Base-by-base conservation (phyloP, 768 basidiomycete genomes). In the Russula sp. region DNA sequence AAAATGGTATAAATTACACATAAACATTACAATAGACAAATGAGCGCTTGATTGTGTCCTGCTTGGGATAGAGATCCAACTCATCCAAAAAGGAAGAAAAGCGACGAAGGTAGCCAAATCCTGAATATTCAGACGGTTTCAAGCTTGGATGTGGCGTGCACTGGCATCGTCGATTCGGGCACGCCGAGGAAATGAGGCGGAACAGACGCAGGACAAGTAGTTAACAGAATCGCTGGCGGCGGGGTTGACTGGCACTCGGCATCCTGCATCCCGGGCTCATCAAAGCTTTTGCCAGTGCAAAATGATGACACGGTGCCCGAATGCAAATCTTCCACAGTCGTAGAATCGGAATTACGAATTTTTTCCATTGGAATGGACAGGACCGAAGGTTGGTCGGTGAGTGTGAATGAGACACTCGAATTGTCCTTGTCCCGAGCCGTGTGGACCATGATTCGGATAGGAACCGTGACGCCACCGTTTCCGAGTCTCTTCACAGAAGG, bases 181-280 rank as follows among this genome's bases (percentile, higher is more conserved):
- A 38, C 6, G 59, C 56, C 28, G 74, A 26, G 4, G 75, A 76
- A 52, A 76, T 66, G 0, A 71, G 44, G 57, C 6, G 9, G 10
- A 11, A 46, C n/a, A 46, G n/a, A 46, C 20, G 11, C 10, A 22
- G 44, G 44, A 46, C n/a, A n/a, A 28, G 4, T 2, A 16, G 40
- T 42, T 18, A 16, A 18, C 40, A 42, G 3, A 4, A 42, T 42
- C 18, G 6, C 40, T 18, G 18, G 18, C 5, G 40, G 40, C 6
- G 16, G 40, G 40, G n/a, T n/a, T 44, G 42, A 18, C 30, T 26
- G 49, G 11, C 30, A 18, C 38, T n/a, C 49, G 11, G n/a, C n/a
- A n/a, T 24, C 46, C 13, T 16, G 49, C 11, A 22, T 6, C 14
- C 18, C 48, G 30, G 32, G 24, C 5, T 44, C 32, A 18, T n/a